Percentiles rank a stretch among this genome's conserved stretches.
phyloP scores from a whole-genome alignment of 148 eudicot genomes.

The Cornus controversa region DNA sequence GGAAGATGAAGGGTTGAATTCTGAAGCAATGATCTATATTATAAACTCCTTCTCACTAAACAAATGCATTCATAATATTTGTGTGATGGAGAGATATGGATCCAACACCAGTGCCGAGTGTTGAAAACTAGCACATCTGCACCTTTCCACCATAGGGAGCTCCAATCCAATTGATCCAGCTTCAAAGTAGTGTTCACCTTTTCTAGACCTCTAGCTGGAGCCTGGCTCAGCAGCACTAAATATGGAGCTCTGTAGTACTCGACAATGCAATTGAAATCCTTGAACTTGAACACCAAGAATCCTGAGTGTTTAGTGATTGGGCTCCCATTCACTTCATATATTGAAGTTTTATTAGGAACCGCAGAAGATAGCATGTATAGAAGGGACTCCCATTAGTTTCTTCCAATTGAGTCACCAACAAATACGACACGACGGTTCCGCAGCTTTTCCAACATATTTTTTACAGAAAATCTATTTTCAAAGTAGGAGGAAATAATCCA shows the following conservation, averaged over 20 bases:
- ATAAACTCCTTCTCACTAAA: neutral
- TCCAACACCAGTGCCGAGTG: conserved; percentile 78
- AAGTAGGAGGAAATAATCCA: neutral
- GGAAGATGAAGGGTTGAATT: no score
- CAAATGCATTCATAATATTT: no score
- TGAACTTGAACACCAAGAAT: conserved; percentile 56
- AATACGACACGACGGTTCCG: conserved; percentile 69
- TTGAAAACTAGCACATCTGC: conserved; percentile 79
- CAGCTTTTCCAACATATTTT: conserved; percentile 66
- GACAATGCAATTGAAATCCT: conserved; percentile 69
- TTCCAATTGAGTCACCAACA: conserved; percentile 92
- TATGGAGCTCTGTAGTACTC: no score
- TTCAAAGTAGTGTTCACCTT: conserved; percentile 53
- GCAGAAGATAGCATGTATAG: conserved; percentile 81
- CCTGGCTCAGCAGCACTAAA: no score
- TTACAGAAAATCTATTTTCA: conserved; percentile 63
- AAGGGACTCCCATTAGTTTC: conserved; percentile 95
- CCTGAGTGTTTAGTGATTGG: conserved; percentile 84
- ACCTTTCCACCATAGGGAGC: conserved; percentile 58
- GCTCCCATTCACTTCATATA: conserved; percentile 75
- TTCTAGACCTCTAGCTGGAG: conserved; percentile 52
- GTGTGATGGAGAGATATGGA: neutral
- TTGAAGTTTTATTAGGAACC: conserved; percentile 59
- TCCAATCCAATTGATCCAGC: conserved; percentile 74
- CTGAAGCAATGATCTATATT: no score